Conservation (phyloP, 1,139 yeast genomes). For the Pichia sp. region DNA sequence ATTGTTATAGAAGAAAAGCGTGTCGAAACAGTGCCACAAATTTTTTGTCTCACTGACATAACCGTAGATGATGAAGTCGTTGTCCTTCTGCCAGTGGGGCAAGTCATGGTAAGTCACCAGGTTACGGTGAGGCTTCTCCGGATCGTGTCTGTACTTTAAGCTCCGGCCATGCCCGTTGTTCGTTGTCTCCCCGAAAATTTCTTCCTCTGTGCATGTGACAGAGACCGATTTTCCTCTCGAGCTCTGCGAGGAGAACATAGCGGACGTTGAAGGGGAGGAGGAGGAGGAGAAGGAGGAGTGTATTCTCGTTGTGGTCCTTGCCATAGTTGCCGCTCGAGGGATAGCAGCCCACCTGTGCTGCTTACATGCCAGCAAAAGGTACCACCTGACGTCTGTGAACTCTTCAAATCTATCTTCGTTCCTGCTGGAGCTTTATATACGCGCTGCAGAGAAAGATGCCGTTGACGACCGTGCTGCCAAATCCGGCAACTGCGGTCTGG, state of each 20-base stretch:
- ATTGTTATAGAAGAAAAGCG: slow-evolving; percentile 71
- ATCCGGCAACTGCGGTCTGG: not conserved
- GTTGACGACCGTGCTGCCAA: not conserved
- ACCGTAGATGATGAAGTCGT: slow-evolving; percentile 68
- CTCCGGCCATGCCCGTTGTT: not conserved
- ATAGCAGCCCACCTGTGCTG: not conserved
- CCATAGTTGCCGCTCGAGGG: not conserved
- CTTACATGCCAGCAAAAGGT: too few species aligned
- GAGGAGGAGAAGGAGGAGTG: not conserved
- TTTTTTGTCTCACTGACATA: slow-evolving; percentile 71
- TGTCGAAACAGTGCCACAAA: slow-evolving; percentile 44
- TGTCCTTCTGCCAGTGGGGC: slow-evolving; percentile 85
- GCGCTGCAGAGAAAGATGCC: too few species aligned
- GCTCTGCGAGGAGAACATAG: not conserved
- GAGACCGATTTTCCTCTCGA: not conserved
- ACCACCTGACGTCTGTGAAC: too few species aligned
- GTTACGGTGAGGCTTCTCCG: slow-evolving; percentile 10
- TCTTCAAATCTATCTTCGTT: too few species aligned
- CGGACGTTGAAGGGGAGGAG: not conserved
- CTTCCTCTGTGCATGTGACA: slow-evolving; percentile 2
- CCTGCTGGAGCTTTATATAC: too few species aligned
- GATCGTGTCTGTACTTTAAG: not conserved
- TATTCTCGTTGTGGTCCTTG: not conserved
- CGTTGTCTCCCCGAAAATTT: not conserved
- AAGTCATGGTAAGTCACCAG: slow-evolving; percentile 38